Percentiles rank a stretch among this genome's conserved stretches.
phyloP scores from a whole-genome alignment of 2,329 filamentous ascomycete genomes.

The Hirsutella minnesotensis region DNA sequence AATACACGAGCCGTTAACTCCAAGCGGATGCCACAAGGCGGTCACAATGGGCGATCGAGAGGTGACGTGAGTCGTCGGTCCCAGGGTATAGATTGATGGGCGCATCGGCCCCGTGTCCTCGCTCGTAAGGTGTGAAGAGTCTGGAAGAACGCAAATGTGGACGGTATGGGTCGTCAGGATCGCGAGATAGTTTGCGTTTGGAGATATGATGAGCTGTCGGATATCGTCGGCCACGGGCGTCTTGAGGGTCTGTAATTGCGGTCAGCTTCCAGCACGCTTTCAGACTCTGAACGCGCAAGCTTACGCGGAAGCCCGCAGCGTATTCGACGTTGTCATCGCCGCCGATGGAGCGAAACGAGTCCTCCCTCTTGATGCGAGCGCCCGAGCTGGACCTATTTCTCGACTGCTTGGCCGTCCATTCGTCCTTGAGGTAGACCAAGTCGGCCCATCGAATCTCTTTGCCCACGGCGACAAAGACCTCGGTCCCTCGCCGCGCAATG shows the following conservation, averaged over 20 bases:
- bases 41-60: slow-evolving; percentile 72
- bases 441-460: slow-evolving; percentile 90
- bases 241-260: slow-evolving; percentile 50
- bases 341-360: slow-evolving; percentile 26
- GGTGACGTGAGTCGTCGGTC: slow-evolving; percentile 82
- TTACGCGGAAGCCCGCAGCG: slow-evolving; percentile 20
- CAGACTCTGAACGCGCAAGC: slow-evolving; percentile 2
- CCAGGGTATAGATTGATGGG: slow-evolving; percentile 81
- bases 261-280: slow-evolving; percentile 3
- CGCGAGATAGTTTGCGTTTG: slow-evolving; percentile 69
- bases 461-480: slow-evolving; percentile 80
- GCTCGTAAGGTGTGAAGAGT: slow-evolving; percentile 62
- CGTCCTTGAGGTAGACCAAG: slow-evolving; percentile 65
- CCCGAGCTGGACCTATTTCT: slow-evolving; percentile 19
- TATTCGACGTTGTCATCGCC: slow-evolving; percentile 15
- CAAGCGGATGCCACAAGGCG: slow-evolving; percentile 85
- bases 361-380: slow-evolving; percentile 35
- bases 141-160: slow-evolving; percentile 76
- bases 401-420: slow-evolving; percentile 19
- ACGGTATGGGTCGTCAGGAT: slow-evolving; percentile 80
- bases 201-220: slow-evolving; percentile 74
- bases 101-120: slow-evolving; percentile 59
- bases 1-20: slow-evolving; percentile 67
- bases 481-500: slow-evolving; percentile 71
- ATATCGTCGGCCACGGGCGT: slow-evolving; percentile 73